phyloP scores from a whole-genome alignment of 2,329 filamentous ascomycete genomes.

The Aspergillus sp. region DNA sequence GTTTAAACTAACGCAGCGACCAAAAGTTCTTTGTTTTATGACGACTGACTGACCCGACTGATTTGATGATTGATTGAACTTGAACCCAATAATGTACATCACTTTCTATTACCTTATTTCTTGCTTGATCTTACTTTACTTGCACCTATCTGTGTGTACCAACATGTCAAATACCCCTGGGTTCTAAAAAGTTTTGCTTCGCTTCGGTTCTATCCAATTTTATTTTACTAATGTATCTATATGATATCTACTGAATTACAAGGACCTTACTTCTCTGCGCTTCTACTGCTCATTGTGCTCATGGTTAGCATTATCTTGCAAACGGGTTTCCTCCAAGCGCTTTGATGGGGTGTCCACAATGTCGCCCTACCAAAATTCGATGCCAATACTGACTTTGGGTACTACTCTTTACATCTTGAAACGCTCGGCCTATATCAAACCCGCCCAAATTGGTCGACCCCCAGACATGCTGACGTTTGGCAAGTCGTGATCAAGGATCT shows the following conservation, averaged over 20 bases:
- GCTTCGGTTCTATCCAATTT: constrained; percentile 10
- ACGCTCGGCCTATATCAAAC: too few species aligned
- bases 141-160: constrained; percentile 1
- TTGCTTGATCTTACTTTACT: too few species aligned
- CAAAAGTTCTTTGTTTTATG: not conserved
- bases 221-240: constrained; percentile 1
- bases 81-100: not conserved
- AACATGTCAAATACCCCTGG: constrained; percentile 21
- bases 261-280: not conserved
- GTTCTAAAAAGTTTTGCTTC: constrained; percentile 12
- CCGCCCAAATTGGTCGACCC: too few species aligned
- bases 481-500: too few species aligned
- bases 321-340: too few species aligned
- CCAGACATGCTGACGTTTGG: too few species aligned
- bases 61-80: not conserved
- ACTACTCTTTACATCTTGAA: too few species aligned
- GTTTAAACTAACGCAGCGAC: not conserved
- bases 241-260: too few species aligned
- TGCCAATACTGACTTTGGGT: too few species aligned
- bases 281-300: not conserved
- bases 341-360: too few species aligned
- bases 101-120: constrained; percentile 3
- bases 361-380: too few species aligned
- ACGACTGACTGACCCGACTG: not conserved
- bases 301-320: too few species aligned